Evolutionary conservation across 2,329 filamentous ascomycete genomes (phyloP), one percentile per base, ranked within the genome.

Genomic region (Arthrobotrys iridis): DNA sequence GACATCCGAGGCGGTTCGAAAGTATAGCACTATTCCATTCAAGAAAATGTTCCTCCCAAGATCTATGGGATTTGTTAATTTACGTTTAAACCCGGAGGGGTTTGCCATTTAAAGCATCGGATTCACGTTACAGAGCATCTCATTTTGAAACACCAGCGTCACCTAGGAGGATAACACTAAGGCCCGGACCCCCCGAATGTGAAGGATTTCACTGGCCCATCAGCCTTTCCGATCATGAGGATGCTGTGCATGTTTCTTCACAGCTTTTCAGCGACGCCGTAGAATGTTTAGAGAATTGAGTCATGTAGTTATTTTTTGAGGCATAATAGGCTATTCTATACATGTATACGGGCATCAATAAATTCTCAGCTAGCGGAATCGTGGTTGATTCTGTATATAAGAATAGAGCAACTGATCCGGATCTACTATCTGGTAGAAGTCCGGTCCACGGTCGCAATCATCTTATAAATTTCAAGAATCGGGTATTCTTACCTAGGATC

Each of bases 81-180:
- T 37, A 55, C 50, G 50, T 55, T 55, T 22, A 28, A 55, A 55
- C 35, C 50, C 50, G 50, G 50, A n/a, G 50, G 18, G 26, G 26
- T 55, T 55, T 55, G 37, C 50, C 30, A 55, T 37, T 55, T 55
- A 52, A 52, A 52, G 46, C 46, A 52, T 18, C 18, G 50, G 50
- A 55, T 55, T 55, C 50, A 55, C 30, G 50, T 55, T 55, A 55
- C 50, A 55, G 35, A 37, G 28, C 28, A 37, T 55, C 28, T 22
- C 48, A 55, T 13, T 22, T 55, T 55, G 46, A 52, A 52, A 52
- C 46, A 33, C n/a, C 26, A 40, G 35, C 35, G 10, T 40, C n/a
- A 4, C 35, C 15, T 10, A n/a, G 7, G 35, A 40, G 11, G 15
- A 40, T 26, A 52, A 52, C 46, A 33, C 45, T 11, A 20, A 48